These are phyloP conservation scores for Arthrinium phaeospermum DNA, from an alignment of 2,329 filamentous ascomycete species.

Conservation along the genomic window DNA sequence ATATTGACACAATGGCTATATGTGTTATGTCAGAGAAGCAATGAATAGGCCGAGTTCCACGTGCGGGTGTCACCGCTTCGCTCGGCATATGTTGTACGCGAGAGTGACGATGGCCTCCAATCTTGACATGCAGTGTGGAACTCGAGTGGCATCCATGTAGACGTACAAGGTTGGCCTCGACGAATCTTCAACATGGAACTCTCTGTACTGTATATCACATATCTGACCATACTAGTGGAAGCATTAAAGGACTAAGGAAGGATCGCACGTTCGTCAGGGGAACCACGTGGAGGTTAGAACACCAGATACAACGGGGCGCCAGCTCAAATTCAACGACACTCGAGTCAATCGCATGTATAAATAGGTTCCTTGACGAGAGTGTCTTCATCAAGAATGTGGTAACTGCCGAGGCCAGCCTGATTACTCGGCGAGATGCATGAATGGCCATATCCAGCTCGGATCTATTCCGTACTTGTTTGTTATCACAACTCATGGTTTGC, in stretches of 20 bases:
- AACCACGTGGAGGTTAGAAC: background rate
- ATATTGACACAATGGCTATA: background rate
- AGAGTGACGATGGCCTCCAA: background rate
- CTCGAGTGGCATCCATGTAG: background rate
- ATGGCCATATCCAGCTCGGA: background rate
- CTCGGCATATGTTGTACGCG: background rate
- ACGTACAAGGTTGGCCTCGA: background rate
- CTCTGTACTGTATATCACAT: background rate
- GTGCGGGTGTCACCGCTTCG: background rate
- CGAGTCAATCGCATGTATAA: too few relatives aligned
- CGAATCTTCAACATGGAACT: background rate
- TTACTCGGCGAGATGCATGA: background rate
- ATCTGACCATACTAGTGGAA: background rate
- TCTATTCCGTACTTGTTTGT: background rate
- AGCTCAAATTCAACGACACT: background rate
- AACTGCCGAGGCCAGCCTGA: background rate
- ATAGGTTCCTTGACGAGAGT: too few relatives aligned
- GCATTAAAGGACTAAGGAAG: background rate
- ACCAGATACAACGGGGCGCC: background rate
- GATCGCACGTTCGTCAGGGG: background rate
- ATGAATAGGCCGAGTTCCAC: background rate
- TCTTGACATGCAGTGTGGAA: background rate
- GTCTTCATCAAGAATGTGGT: background rate
- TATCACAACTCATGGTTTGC: background rate
- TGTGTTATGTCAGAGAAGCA: background rate